A percentile compares a stretch with the other conserved stretches of the same genome.
Conservation (phyloP, 2,329 filamentous ascomycete species). For the Neofusicoccum parvum region DNA sequence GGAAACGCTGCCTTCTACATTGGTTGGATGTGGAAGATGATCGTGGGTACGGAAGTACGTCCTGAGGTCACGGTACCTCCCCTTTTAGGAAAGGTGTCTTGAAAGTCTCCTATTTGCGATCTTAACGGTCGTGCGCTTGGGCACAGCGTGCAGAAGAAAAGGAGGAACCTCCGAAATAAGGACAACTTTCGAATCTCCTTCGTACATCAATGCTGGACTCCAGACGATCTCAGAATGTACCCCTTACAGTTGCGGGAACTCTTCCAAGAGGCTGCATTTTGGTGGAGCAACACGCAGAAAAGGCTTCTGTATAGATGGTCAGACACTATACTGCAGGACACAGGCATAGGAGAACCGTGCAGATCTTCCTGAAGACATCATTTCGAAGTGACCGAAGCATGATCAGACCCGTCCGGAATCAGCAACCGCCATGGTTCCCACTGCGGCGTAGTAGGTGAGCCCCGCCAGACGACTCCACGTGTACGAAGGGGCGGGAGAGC, state of each 20-base stretch:
- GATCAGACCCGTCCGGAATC: not conserved
- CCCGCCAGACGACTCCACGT: not conserved
- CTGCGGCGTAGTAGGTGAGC: not conserved
- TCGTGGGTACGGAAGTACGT: not conserved
- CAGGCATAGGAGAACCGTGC: not conserved
- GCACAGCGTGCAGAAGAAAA: not conserved
- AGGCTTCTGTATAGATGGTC: not conserved
- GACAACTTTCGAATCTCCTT: not conserved
- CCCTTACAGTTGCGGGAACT: not conserved
- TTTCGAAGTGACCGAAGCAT: not conserved
- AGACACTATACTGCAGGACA: too few relatives aligned
- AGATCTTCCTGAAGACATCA: not conserved
- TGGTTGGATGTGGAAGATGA: not conserved
- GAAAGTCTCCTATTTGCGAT: too few relatives aligned
- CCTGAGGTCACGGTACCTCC: not conserved
- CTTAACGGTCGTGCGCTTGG: too few relatives aligned
- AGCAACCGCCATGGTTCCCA: not conserved
- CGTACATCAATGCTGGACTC: too few relatives aligned
- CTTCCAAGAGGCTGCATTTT: not conserved
- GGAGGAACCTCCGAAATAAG: not conserved
- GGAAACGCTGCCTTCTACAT: not conserved
- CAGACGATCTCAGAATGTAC: not conserved
- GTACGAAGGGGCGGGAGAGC: not conserved
- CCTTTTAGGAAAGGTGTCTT: not conserved
- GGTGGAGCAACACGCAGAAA: not conserved